Evolutionary conservation across 2,329 filamentous ascomycete genomes (phyloP).

Genomic region (Ophiostoma tasmaniense): DNA sequence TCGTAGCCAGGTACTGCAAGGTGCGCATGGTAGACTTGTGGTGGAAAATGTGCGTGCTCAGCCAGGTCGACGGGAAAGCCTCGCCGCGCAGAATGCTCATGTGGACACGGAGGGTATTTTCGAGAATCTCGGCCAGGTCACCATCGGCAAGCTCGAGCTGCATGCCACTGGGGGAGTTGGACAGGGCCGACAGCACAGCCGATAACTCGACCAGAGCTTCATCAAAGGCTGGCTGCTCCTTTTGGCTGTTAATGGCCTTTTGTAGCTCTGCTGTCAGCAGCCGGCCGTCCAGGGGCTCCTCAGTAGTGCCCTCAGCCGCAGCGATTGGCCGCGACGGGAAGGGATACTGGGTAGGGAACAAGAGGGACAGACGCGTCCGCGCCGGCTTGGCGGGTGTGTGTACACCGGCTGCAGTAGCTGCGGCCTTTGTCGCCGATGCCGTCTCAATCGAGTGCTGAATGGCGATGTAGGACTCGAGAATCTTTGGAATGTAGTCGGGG

Average conservation of each 20-base stretch:
- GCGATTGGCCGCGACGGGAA: slow-evolving; percentile 67
- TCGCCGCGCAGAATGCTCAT: slow-evolving; percentile 84
- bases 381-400: slow-evolving; percentile 26
- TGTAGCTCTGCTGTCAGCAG: slow-evolving; percentile 7
- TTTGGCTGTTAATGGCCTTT: background rate
- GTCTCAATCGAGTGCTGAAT: slow-evolving; percentile 50
- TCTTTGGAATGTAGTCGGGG: slow-evolving; percentile 81
- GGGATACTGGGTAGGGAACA: slow-evolving; percentile 85
- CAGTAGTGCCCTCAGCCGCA: slow-evolving; percentile 20
- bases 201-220: slow-evolving; percentile 84
- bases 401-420: background rate
- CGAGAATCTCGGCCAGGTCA: slow-evolving; percentile 65
- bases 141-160: slow-evolving; percentile 66
- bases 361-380: slow-evolving; percentile 66
- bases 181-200: slow-evolving; percentile 74
- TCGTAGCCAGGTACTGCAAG: slow-evolving; percentile 69
- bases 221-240: slow-evolving; percentile 53
- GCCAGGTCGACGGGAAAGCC: slow-evolving; percentile 81
- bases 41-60: slow-evolving; percentile 88
- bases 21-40: slow-evolving; percentile 83
- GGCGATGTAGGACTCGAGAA: slow-evolving; percentile 79
- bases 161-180: slow-evolving; percentile 64
- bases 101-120: slow-evolving; percentile 73
- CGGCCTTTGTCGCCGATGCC: background rate
- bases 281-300: slow-evolving; percentile 23